Evolutionary conservation across 139 green algal species (phyloP).

Genomic region (Ettlia oleoabundans): DNA sequence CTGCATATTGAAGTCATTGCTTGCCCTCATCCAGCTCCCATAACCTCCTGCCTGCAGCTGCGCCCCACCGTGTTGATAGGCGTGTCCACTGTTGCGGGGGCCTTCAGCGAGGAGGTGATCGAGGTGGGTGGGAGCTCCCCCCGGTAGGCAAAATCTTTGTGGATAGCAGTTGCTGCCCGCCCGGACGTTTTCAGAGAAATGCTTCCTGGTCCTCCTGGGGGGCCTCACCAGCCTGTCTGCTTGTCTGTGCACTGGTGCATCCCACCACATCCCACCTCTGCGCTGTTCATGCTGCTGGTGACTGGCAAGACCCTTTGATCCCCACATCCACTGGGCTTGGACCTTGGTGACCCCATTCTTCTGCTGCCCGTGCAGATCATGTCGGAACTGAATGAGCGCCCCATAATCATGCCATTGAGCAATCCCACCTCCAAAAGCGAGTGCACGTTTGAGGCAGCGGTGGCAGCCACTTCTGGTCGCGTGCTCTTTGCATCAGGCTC

Average conservation of each 20-base stretch:
- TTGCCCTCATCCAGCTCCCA: not conserved
- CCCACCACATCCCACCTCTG: not conserved
- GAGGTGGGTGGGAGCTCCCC: constrained; percentile 9
- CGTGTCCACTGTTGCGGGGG: constrained; percentile 52
- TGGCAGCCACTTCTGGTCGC: constrained; percentile 57
- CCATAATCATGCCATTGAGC: constrained; percentile 92
- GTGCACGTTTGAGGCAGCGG: constrained; percentile 84
- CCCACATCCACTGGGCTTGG: no score
- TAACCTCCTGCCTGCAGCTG: constrained; percentile 8
- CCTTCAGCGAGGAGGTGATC: constrained; percentile 72
- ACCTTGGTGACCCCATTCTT: no score
- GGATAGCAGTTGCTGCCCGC: no score
- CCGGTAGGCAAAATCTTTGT: no score
- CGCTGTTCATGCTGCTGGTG: no score
- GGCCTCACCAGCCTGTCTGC: no score
- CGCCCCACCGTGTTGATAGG: constrained; percentile 71
- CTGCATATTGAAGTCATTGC: not conserved
- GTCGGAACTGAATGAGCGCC: constrained; percentile 65
- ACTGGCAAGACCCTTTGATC: no score
- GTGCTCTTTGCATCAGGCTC: constrained; percentile 89
- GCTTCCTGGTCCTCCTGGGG: no score
- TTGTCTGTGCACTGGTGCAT: no score
- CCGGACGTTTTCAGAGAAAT: no score
- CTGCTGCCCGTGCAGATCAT: constrained; percentile 47
- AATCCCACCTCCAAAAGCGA: constrained; percentile 91